Conservation (phyloP, 2,329 filamentous ascomycete genomes). For the Cladophialophora yegresii region DNA sequence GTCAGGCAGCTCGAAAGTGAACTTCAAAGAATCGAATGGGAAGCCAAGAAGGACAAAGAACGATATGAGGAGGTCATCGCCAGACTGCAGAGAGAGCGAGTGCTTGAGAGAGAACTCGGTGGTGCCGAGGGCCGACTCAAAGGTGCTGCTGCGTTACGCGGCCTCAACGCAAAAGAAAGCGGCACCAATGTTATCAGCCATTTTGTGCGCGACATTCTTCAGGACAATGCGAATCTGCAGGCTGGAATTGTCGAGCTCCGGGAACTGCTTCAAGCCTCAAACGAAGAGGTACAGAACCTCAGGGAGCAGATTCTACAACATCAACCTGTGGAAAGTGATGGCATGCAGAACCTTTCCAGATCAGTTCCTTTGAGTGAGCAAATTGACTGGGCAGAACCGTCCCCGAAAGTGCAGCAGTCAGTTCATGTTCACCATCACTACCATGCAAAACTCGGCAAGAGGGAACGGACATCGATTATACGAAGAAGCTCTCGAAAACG, state of each 20-base stretch:
- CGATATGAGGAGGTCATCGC: conserved; percentile 77
- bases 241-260: conserved; percentile 86
- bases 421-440: conserved; percentile 95
- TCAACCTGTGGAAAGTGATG: conserved; percentile 59
- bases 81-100: conserved; percentile 80
- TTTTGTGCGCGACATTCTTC: conserved; percentile 91
- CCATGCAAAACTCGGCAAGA: conserved; percentile 61
- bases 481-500: conserved; percentile 41
- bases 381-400: conserved; percentile 57
- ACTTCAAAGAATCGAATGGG: conserved; percentile 82
- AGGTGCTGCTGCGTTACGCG: conserved; percentile 65
- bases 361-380: conserved; percentile 65
- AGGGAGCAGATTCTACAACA: conserved; percentile 79
- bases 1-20: conserved; percentile 81
- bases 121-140: conserved; percentile 78
- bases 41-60: conserved; percentile 76
- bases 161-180: conserved; percentile 48
- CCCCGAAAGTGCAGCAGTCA: conserved; percentile 62
- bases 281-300: conserved; percentile 87
- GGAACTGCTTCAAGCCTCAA: conserved; percentile 86
- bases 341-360: conserved; percentile 29
- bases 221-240: conserved; percentile 93
- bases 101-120: conserved; percentile 78
- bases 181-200: conserved; percentile 80
- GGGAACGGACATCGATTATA: conserved; percentile 60